A percentile compares a stretch with the other conserved stretches of the same genome.
These are phyloP conservation scores for Echeveria elegans DNA, from an alignment of 164 flowering plant genomes.

Conservation along the genomic window DNA sequence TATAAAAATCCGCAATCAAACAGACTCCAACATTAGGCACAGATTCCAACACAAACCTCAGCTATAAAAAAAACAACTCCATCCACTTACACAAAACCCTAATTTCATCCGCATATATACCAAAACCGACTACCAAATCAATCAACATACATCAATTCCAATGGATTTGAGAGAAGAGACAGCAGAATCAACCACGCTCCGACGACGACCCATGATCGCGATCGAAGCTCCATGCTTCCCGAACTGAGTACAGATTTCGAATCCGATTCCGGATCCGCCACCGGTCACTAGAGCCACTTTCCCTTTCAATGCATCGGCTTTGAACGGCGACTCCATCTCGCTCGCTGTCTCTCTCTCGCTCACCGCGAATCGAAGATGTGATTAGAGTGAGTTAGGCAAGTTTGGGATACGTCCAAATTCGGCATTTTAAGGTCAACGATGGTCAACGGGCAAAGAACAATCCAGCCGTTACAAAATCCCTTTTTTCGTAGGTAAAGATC, in stretches of 20 bases:
- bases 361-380: too few relatives aligned
- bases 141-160: slow-evolving; percentile 14
- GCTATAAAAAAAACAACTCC: too few relatives aligned
- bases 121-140: neutral
- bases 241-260: neutral
- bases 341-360: neutral
- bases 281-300: neutral
- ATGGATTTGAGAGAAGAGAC: slow-evolving; percentile 13
- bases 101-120: too few relatives aligned
- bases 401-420: too few relatives aligned
- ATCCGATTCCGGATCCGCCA: slow-evolving; percentile 1
- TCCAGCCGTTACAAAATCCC: too few relatives aligned
- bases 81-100: too few relatives aligned
- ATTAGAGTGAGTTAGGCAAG: too few relatives aligned
- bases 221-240: slow-evolving; percentile 21
- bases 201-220: slow-evolving; percentile 24
- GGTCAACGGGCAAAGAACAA: too few relatives aligned
- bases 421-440: too few relatives aligned
- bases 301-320: neutral
- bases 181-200: slow-evolving; percentile 19
- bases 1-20: neutral
- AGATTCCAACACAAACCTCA: too few relatives aligned
- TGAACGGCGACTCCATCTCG: neutral
- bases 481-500: too few relatives aligned
- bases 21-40: too few relatives aligned